These are phyloP conservation scores for Plasmodium falciparum DNA, from an alignment of 169 alveolate genomes.

Conservation along the genomic window DNA sequence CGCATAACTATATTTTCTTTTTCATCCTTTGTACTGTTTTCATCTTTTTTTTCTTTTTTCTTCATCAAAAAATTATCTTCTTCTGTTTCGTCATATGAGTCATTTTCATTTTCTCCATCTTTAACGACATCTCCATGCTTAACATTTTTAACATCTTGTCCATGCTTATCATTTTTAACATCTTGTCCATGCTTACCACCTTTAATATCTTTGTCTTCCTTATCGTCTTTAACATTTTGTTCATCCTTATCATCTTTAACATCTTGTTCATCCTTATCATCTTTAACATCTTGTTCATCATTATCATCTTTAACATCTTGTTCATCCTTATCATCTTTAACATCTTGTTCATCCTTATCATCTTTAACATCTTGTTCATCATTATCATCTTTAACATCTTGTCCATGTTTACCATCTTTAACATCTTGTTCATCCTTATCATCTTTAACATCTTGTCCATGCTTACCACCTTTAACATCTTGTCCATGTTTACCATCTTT, in stretches of 20 bases:
- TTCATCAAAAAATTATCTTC: not conserved
- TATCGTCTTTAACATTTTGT: not conserved
- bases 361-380: not conserved
- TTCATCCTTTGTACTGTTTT: not conserved
- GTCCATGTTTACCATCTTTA: not conserved
- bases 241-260: not conserved
- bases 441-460: too few species aligned
- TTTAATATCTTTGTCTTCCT: not conserved
- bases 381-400: not conserved
- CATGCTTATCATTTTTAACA: not conserved
- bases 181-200: too few species aligned
- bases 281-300: not conserved
- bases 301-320: not conserved
- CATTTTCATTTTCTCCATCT: not conserved
- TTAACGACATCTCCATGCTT: not conserved
- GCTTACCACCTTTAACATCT: not conserved
- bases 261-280: not conserved
- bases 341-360: not conserved
- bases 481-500: not conserved
- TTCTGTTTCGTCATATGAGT: conserved; percentile 2
- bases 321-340: not conserved
- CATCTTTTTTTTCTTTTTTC: not conserved
- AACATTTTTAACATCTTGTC: not conserved
- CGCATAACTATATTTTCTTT: not conserved
- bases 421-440: not conserved